These are phyloP conservation scores for Ophiorrhiza pumila DNA, from an alignment of 257 asterid species.

Conservation along the genomic window DNA sequence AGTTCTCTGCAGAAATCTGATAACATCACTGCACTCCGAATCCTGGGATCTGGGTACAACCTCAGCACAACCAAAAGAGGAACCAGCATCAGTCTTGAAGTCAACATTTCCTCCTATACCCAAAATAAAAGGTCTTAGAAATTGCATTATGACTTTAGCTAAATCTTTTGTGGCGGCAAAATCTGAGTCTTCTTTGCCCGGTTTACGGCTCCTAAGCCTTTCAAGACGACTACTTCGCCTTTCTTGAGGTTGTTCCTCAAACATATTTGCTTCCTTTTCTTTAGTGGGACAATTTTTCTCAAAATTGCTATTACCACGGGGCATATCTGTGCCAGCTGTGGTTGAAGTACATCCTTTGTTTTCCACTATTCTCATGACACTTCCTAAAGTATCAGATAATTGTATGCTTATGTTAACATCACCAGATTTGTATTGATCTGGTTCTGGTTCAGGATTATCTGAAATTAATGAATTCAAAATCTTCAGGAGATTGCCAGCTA, in stretches of 20 bases:
- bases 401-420: slow-evolving; percentile 50
- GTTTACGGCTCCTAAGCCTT: slow-evolving; percentile 91
- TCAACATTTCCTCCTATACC: slow-evolving; percentile 39
- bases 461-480: slow-evolving; percentile 38
- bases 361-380: slow-evolving; percentile 30
- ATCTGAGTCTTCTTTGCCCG: slow-evolving; percentile 78
- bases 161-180: slow-evolving; percentile 66
- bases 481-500: slow-evolving; percentile 57
- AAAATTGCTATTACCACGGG: slow-evolving; percentile 32
- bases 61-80: slow-evolving; percentile 39
- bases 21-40: slow-evolving; percentile 53
- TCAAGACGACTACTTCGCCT: slow-evolving; percentile 95
- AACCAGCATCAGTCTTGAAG: slow-evolving; percentile 28
- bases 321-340: slow-evolving; percentile 35
- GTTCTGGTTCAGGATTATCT: slow-evolving; percentile 36
- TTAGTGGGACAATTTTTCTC: slow-evolving; percentile 33
- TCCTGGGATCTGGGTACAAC: slow-evolving; percentile 40
- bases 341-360: slow-evolving; percentile 34
- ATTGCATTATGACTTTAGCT: slow-evolving; percentile 68
- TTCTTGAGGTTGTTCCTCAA: slow-evolving; percentile 94
- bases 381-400: slow-evolving; percentile 54
- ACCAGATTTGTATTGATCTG: slow-evolving; percentile 38
- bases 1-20: slow-evolving; percentile 55
- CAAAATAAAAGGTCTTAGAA: slow-evolving; percentile 58
- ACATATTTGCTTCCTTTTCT: slow-evolving; percentile 51